phyloP scores from a whole-genome alignment of 495 filamentous ascomycete species.

The Sporormia fimetaria region DNA sequence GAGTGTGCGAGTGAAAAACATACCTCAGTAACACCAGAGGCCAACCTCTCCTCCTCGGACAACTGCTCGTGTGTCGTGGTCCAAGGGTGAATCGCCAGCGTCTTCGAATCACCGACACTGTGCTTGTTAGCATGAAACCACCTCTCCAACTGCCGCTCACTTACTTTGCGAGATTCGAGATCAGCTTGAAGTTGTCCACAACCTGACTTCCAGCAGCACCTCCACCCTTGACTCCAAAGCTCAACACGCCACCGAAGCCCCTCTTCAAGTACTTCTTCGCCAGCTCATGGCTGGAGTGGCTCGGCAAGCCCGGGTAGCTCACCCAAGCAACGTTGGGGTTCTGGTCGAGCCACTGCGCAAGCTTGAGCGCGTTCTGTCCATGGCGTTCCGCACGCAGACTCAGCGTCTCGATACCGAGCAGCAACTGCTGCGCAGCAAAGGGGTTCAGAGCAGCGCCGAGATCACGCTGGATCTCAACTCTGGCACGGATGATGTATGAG shows the following conservation, averaged over 20 bases:
- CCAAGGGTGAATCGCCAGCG: slow-evolving; percentile 93
- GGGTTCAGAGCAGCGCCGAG: slow-evolving; percentile 77
- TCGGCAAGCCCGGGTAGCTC: slow-evolving; percentile 80
- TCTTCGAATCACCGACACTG: slow-evolving; percentile 64
- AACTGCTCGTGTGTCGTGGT: slow-evolving; percentile 94
- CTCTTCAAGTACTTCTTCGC: slow-evolving; percentile 85
- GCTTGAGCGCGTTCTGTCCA: slow-evolving; percentile 67
- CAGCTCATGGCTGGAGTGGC: slow-evolving; percentile 63
- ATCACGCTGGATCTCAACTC: slow-evolving; percentile 83
- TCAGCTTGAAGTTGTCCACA: slow-evolving; percentile 89
- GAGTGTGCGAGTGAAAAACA: slow-evolving; percentile 10
- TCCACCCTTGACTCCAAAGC: slow-evolving; percentile 87
- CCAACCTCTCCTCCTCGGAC: slow-evolving; percentile 65
- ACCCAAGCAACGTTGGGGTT: slow-evolving; percentile 86
- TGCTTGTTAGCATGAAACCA: not conserved
- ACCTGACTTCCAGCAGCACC: slow-evolving; percentile 69
- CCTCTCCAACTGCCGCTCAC: not conserved
- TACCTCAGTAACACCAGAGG: slow-evolving; percentile 73
- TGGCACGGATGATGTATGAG: slow-evolving; percentile 69
- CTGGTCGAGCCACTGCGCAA: slow-evolving; percentile 76
- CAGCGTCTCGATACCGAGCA: slow-evolving; percentile 85
- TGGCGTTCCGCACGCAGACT: slow-evolving; percentile 79
- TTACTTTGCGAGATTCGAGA: slow-evolving; percentile 75
- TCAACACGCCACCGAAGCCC: slow-evolving; percentile 85
- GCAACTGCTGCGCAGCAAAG: slow-evolving; percentile 88